Evolutionary conservation across 768 basidiomycete genomes (phyloP).

Genomic region (Xerocomellus intermedius): DNA sequence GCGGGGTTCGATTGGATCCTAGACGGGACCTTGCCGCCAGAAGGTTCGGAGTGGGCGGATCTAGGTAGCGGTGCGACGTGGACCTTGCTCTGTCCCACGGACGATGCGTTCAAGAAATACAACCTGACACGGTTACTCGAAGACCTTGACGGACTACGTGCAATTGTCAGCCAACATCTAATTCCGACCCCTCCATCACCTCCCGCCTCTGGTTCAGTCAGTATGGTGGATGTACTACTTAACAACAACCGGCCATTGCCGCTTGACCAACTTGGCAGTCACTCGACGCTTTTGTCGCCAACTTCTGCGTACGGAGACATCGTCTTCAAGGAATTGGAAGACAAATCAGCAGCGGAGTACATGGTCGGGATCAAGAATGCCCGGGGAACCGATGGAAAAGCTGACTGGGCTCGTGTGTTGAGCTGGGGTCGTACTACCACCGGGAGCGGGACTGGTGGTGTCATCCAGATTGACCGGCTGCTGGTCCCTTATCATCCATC

Average conservation of each 20-base stretch:
- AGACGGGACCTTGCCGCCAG: slow-evolving; percentile 78
- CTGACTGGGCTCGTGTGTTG: slow-evolving; percentile 64
- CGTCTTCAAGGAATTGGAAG: slow-evolving; percentile 59
- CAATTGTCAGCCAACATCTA: slow-evolving; percentile 74
- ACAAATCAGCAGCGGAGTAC: slow-evolving; percentile 44
- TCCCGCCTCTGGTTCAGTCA: slow-evolving; percentile 20
- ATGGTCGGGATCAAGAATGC: slow-evolving; percentile 75
- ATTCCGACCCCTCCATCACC: slow-evolving; percentile 46
- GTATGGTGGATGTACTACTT: slow-evolving; percentile 35
- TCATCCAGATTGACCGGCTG: slow-evolving; percentile 82
- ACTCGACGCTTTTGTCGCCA: slow-evolving; percentile 72
- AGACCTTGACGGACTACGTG: slow-evolving; percentile 50
- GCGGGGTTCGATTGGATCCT: slow-evolving; percentile 91
- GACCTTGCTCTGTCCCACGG: slow-evolving; percentile 89
- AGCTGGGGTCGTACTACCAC: slow-evolving; percentile 78
- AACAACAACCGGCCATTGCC: slow-evolving; percentile 73
- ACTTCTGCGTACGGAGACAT: slow-evolving; percentile 75
- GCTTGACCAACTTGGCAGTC: slow-evolving; percentile 69
- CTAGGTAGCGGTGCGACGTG: slow-evolving; percentile 57
- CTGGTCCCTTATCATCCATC: slow-evolving; percentile 83
- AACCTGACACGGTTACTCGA: slow-evolving; percentile 76
- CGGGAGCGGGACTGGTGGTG: slow-evolving; percentile 75
- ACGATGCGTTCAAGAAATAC: slow-evolving; percentile 85
- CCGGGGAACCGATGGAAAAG: slow-evolving; percentile 58
- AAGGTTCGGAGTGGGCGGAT: slow-evolving; percentile 64